Conservation (phyloP, 805 yeast species). For the Candida takata region DNA sequence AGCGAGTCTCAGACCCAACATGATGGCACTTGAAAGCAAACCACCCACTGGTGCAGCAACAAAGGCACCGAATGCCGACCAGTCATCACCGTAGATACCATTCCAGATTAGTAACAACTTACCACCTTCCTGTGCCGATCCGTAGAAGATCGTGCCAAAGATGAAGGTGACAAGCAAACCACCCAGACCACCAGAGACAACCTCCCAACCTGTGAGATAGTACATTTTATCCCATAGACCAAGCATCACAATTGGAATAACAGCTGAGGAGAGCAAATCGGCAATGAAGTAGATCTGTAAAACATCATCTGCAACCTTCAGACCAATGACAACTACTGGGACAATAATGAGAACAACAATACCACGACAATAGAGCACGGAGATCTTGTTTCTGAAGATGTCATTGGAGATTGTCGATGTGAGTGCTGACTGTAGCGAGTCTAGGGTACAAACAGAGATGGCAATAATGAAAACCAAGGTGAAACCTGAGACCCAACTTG, state of each 20-base stretch:
- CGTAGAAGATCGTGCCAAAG: constrained; percentile 77
- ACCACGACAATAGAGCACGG: constrained; percentile 57
- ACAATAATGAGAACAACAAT: constrained; percentile 71
- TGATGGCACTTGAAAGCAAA: constrained; percentile 45
- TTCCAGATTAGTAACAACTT: constrained; percentile 64
- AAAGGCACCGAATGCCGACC: constrained; percentile 95
- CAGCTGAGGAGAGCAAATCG: constrained; percentile 80
- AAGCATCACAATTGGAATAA: constrained; percentile 75
- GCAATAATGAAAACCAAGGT: constrained; percentile 66
- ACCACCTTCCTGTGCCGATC: constrained; percentile 69
- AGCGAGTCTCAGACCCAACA: constrained; percentile 43
- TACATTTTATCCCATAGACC: constrained; percentile 65
- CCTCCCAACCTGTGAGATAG: constrained; percentile 72
- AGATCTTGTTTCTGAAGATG: constrained; percentile 73
- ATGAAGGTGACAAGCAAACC: constrained; percentile 75
- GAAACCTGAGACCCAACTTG: constrained; percentile 82
- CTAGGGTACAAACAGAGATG: constrained; percentile 83
- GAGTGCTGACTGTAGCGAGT: constrained; percentile 81
- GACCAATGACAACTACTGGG: constrained; percentile 83
- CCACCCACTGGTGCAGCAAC: constrained; percentile 87
- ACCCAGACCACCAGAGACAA: constrained; percentile 77
- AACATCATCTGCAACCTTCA: constrained; percentile 74
- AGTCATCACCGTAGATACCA: constrained; percentile 75
- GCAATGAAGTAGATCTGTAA: constrained; percentile 86
- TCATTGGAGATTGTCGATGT: constrained; percentile 88